Evolutionary conservation across 495 filamentous ascomycete species (phyloP), one percentile per base, ranked within the genome.

Genomic region (Hypoxylon lenormandii): DNA sequence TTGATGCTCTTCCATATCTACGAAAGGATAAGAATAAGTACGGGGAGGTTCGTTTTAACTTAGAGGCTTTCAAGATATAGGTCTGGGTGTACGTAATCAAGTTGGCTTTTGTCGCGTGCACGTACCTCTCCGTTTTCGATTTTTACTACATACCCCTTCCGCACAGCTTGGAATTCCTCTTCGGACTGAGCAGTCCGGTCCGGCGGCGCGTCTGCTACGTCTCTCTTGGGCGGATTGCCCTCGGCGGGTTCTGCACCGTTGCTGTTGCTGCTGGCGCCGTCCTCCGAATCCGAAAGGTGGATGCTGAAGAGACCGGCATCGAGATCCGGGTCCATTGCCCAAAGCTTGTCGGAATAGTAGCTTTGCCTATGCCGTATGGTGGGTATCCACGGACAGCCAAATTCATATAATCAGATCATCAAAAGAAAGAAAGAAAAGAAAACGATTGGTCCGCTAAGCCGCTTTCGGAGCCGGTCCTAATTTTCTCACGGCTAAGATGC

Each of bases 81-180:
- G n/a, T n/a, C n/a, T n/a, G n/a, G n/a, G n/a, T n/a, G n/a, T n/a
- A n/a, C n/a, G n/a, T n/a, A n/a, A n/a, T n/a, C n/a, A n/a, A n/a
- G n/a, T n/a, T n/a, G n/a, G n/a, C n/a, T n/a, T n/a, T n/a, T n/a
- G n/a, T n/a, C 6, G 26, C 4, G 18, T 18, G 15, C 37, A 55
- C 63, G 1, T 74, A 82, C 82, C 56, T 83, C 76, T 42, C 82
- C 82, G 55, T 83, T 82, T 48, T 84, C 81, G 8, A 83, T 55
- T 46, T 83, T 83, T 4, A 75, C 74, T 0, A 51, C 42, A 22
- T 84, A 84, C 0, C 59, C 66, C 4, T 59, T 69, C 54, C 76
- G 77, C 1, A 84, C 73, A 0, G 59, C 65, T 38, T 76, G 79
- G 46, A 82, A 84, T 0, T 79, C 78, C 0, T 66, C 68, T 30